Evolutionary conservation across 129 eudicot species (phyloP).

Genomic region (Rutidosis leptorrhynchoides): DNA sequence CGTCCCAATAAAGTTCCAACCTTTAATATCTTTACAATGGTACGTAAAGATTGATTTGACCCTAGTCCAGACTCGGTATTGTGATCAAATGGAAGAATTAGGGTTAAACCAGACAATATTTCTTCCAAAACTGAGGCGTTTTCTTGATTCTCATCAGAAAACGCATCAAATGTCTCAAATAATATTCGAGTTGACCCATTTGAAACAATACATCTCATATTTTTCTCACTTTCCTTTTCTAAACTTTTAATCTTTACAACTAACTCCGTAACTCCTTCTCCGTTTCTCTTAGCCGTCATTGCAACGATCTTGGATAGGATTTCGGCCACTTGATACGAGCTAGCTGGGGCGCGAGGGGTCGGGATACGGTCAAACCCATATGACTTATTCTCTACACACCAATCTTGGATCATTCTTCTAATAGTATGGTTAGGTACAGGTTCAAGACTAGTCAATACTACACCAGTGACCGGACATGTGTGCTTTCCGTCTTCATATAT

Average conservation of each 20-base stretch:
- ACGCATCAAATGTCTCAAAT: conserved; percentile 38
- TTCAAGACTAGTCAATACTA: conserved; percentile 33
- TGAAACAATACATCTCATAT: conserved; percentile 38
- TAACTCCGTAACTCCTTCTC: conserved; percentile 35
- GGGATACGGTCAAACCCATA: conserved; percentile 61
- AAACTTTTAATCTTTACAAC: conserved; percentile 39
- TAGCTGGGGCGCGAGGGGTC: conserved; percentile 45
- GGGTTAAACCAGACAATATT: conserved; percentile 38
- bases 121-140: conserved; percentile 38
- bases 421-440: conserved; percentile 51
- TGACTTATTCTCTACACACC: conserved; percentile 53
- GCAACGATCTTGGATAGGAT: conserved; percentile 35
- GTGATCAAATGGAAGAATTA: conserved; percentile 38
- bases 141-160: conserved; percentile 32
- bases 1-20: conserved; percentile 41
- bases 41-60: conserved; percentile 33
- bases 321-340: conserved; percentile 38
- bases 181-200: conserved; percentile 35
- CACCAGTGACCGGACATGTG: conserved; percentile 49
- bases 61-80: conserved; percentile 37
- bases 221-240: conserved; percentile 46
- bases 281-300: conserved; percentile 20
- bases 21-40: conserved; percentile 35
- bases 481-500: conserved; percentile 49
- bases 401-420: conserved; percentile 59